Conservation (phyloP, 805 yeast species). For the Barnettozyma sucrosica region DNA sequence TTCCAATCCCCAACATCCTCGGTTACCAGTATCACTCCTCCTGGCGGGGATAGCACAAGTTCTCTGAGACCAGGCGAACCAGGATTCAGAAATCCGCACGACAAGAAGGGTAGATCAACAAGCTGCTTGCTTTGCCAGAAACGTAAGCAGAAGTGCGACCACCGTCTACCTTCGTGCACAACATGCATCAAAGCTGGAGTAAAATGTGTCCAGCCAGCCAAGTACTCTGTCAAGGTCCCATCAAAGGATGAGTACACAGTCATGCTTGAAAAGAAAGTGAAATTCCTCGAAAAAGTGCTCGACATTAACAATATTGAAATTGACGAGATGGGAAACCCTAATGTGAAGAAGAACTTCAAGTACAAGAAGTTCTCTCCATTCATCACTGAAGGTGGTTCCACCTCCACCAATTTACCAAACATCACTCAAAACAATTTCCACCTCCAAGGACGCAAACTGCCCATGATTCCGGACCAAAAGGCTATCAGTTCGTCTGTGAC, state of each 20-base stretch:
- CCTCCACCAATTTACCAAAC: neutral
- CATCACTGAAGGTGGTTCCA: constrained; percentile 14
- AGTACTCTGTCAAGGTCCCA: constrained; percentile 41
- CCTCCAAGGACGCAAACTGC: constrained; percentile 5
- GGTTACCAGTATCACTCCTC: neutral
- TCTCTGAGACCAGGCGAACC: constrained; percentile 8
- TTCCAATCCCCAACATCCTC: constrained; percentile 1
- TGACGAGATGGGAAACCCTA: constrained; percentile 24
- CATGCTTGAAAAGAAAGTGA: constrained; percentile 49
- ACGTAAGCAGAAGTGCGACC: constrained; percentile 61
- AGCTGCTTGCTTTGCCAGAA: constrained; percentile 52
- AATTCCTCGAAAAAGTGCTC: constrained; percentile 43
- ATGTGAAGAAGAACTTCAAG: constrained; percentile 28
- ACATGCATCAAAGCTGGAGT: constrained; percentile 61
- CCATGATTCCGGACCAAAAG: constrained; percentile 7
- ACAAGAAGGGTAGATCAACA: constrained; percentile 51
- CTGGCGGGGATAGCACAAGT: neutral
- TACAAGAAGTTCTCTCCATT: constrained; percentile 36
- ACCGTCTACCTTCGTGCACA: constrained; percentile 56
- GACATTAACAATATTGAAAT: constrained; percentile 27
- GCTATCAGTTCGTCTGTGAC: constrained; percentile 8
- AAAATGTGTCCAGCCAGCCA: constrained; percentile 57
- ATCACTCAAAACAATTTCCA: constrained; percentile 10
- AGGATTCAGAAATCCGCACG: constrained; percentile 25
- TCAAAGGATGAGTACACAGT: constrained; percentile 52